Percentiles rank a stretch among this genome's conserved stretches.
These are phyloP conservation scores for Phytophthora cryptogea DNA, from an alignment of 352 stramenopile genomes.

Conservation along the genomic window DNA sequence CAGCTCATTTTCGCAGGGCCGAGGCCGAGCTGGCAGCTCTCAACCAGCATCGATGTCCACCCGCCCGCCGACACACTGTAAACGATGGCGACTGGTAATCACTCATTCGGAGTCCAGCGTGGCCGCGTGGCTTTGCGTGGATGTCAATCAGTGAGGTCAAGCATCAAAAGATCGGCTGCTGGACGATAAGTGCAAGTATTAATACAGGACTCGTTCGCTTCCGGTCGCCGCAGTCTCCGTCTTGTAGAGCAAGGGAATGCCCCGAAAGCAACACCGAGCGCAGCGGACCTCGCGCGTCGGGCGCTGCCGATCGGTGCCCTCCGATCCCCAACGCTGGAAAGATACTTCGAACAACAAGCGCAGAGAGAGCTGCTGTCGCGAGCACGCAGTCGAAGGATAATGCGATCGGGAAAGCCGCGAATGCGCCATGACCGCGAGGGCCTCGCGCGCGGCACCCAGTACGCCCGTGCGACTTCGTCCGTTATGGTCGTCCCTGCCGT, in stretches of 20 bases:
- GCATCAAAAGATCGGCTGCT: constrained; percentile 11
- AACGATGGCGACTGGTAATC: too few relatives aligned
- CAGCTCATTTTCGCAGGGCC: too few relatives aligned
- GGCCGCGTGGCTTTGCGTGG: constrained; percentile 4
- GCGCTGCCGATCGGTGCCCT: background rate
- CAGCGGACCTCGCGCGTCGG: too few relatives aligned
- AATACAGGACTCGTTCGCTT: background rate
- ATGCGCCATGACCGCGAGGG: background rate
- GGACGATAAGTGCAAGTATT: background rate
- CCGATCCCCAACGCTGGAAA: constrained; percentile 18
- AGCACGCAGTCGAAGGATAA: constrained; percentile 13
- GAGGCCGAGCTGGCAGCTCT: background rate
- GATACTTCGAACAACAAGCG: constrained; percentile 34
- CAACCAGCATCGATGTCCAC: background rate
- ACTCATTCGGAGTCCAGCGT: too few relatives aligned
- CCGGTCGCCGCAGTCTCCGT: background rate
- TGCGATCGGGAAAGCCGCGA: constrained; percentile 5
- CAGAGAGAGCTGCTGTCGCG: constrained; percentile 17
- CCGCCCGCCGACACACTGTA: too few relatives aligned
- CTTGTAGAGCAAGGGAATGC: too few relatives aligned
- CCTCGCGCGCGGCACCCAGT: background rate
- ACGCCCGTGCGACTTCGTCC: background rate
- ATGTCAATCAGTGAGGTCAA: constrained; percentile 13
- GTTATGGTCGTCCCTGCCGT: constrained; percentile 24
- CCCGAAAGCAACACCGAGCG: too few relatives aligned